phyloP scores from a whole-genome alignment of 73 alveolate species.

The Paramecium caudatum region DNA sequence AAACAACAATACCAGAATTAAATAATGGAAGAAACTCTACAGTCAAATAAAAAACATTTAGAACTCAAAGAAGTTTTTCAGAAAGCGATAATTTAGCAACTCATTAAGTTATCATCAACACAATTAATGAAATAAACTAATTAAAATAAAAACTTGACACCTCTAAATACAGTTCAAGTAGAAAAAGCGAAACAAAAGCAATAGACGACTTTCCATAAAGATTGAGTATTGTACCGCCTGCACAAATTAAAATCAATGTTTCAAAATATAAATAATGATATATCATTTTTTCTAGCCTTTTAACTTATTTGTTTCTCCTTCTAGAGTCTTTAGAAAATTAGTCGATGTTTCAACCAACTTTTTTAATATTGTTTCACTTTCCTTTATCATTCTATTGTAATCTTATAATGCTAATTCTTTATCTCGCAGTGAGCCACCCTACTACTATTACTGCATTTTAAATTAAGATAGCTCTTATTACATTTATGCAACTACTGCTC shows the following conservation, averaged over 20 bases:
- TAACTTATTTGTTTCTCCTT: conserved; percentile 59
- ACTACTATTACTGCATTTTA: background rate
- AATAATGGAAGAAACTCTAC: background rate
- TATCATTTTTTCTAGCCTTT: conserved; percentile 37
- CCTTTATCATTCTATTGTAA: conserved; percentile 62
- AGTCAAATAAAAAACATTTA: background rate
- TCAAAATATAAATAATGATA: background rate
- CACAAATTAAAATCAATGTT: background rate
- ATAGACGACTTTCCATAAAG: background rate
- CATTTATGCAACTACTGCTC: conserved; percentile 57
- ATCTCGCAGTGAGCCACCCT: conserved; percentile 61
- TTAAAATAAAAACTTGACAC: background rate
- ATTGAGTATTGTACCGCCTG: background rate
- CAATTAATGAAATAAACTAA: conserved; percentile 9
- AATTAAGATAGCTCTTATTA: conserved; percentile 42
- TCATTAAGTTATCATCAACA: background rate
- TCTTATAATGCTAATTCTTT: conserved; percentile 61
- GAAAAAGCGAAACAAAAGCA: background rate
- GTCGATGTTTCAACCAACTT: conserved; percentile 48
- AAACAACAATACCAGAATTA: background rate
- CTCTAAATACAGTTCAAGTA: background rate
- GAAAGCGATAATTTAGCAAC: background rate
- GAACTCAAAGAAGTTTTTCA: background rate
- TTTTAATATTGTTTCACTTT: conserved; percentile 55
- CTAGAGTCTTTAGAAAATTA: conserved; percentile 49